Evolutionary conservation across 441 rosid genomes (phyloP).

Genomic region (Arabidopsis lyrata): DNA sequence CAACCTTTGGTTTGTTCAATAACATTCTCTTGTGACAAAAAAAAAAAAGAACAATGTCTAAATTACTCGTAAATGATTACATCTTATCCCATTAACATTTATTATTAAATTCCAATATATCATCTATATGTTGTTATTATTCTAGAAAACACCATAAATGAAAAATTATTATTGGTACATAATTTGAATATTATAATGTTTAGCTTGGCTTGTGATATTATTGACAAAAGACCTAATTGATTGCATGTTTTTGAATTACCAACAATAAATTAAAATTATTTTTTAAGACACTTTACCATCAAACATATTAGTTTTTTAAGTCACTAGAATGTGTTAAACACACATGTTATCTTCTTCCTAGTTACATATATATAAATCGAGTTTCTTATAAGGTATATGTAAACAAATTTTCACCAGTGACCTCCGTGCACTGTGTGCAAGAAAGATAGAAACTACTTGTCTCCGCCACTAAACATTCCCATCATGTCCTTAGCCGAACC

Average conservation of each 20-base stretch:
- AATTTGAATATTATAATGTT: too few species aligned
- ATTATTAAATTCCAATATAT: not conserved
- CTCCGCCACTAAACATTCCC: constrained; percentile 96
- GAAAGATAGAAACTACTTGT: constrained; percentile 46
- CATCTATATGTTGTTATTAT: not conserved
- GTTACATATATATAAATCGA: not conserved
- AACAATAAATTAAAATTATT: too few species aligned
- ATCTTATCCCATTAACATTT: not conserved
- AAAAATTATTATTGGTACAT: too few species aligned
- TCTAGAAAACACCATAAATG: not conserved
- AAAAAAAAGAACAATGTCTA: too few species aligned
- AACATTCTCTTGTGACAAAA: too few species aligned
- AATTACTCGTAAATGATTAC: too few species aligned
- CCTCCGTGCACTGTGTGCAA: not conserved
- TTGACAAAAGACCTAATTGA: not conserved
- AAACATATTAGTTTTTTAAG: not conserved
- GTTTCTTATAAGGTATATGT: not conserved
- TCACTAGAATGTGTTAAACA: not conserved
- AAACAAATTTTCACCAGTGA: not conserved
- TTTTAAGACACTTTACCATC: too few species aligned
- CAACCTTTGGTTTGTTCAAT: too few species aligned
- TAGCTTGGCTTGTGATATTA: too few species aligned
- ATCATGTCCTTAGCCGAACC: constrained; percentile 88
- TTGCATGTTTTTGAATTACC: not conserved
- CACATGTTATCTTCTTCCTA: not conserved